phyloP scores from a whole-genome alignment of 257 asterid species.

The Scutellaria minor region DNA sequence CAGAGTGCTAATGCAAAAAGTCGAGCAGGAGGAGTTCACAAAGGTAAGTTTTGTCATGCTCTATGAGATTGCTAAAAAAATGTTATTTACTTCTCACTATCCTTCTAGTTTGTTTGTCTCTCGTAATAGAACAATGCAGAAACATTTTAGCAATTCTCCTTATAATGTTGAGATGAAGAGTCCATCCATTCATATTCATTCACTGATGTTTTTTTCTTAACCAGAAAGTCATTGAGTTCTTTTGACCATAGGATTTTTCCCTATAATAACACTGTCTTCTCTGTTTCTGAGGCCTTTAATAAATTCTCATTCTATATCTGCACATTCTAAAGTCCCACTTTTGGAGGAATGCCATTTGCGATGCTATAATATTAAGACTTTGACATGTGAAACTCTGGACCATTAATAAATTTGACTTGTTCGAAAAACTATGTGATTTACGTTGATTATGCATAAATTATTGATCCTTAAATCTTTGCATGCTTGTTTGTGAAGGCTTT shows the following conservation, averaged over 20 bases:
- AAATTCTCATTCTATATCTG: background rate
- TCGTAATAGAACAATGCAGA: background rate
- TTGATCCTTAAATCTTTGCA: constrained; percentile 15
- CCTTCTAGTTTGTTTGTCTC: constrained; percentile 15
- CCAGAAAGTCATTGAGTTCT: constrained; percentile 9
- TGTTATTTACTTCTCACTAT: background rate
- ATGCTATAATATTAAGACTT: background rate
- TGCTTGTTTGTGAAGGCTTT: constrained; percentile 61
- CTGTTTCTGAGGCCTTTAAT: constrained; percentile 4
- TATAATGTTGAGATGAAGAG: constrained; percentile 15
- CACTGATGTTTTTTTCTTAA: background rate
- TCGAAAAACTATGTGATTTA: constrained; percentile 8
- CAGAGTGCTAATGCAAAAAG: constrained; percentile 75
- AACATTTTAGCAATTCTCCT: constrained; percentile 3
- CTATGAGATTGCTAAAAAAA: constrained; percentile 7
- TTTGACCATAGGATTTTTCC: background rate
- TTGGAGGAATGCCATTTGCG: background rate
- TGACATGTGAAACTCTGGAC: constrained; percentile 16
- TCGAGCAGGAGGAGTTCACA: constrained; percentile 70
- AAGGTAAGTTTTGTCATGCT: constrained; percentile 57
- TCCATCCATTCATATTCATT: constrained; percentile 8
- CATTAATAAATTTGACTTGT: background rate
- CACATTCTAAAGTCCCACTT: constrained; percentile 3
- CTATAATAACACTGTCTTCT: background rate
- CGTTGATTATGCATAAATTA: constrained; percentile 13